Evolutionary conservation across 2,329 filamentous ascomycete species (phyloP), one percentile per base, ranked within the genome.

Genomic region (Aspergillus brasiliensis): DNA sequence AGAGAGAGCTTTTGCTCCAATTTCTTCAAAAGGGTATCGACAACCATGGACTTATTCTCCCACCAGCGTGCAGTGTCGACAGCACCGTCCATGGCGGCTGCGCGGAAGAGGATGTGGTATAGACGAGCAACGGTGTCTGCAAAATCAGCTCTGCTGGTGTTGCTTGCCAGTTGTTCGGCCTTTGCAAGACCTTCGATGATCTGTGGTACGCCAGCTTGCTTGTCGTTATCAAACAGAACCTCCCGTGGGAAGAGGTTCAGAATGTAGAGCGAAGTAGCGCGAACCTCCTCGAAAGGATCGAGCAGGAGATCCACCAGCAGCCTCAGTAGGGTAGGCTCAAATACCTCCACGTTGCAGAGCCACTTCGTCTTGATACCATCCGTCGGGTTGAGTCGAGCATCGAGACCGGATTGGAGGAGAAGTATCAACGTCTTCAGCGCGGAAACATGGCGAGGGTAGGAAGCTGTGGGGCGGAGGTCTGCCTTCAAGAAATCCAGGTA

Each of bases 221-320:
- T 23, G 13, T 61, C 48, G 4, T 61, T 62, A 17, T 53, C 48
- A n/a, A 72, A 51, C 6, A 77, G 56, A 11, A 74, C 60, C 6
- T 72, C 60, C 5, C 53, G 59, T 15, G 77, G 76, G 44, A 77
- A 79, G 23, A 75, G 38, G 19, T 71, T 72, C 34, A 87, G 69
- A 5, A 84, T 73, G 13, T 73, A 71, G 13, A 82, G 74, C 7
- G 85, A 77, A 1, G 76, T 77, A 49, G 78, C 86, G 65, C 94
- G 84, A 4, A 98, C 90, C 74, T 99, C 95, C 59, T 98, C 95
- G 69, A 96, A 99, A 0, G 94, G 91, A 68, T 99, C 91, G 71
- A 96, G 82, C 7, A 96, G 77, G 21, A 97, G 84, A 73, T 97
- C 92, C 13, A 93, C 79, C 6, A 98, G 79, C 4, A 88, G 80